Conservation (phyloP, 352 stramenopile genomes). For the Phytophthora pseudosyringae region DNA sequence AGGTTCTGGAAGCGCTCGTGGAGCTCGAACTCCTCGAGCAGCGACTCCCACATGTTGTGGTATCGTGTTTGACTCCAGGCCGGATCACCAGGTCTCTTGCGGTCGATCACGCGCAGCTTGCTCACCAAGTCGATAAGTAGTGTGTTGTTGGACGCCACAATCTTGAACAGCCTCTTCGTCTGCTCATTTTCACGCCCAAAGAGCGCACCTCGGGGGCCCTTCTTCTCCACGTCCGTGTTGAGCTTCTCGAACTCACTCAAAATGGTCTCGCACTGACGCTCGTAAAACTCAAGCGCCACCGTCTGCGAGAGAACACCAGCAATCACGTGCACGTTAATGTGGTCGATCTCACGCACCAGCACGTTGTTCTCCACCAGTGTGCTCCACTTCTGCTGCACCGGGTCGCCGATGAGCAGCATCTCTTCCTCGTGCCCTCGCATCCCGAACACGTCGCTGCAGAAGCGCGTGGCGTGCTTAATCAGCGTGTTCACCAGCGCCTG, state of each 20-base stretch:
- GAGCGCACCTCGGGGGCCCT: constrained; percentile 70
- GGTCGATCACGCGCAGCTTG: constrained; percentile 96
- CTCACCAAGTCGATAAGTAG: constrained; percentile 96
- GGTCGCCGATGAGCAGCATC: constrained; percentile 75
- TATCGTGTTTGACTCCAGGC: constrained; percentile 97
- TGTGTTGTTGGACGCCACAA: constrained; percentile 96
- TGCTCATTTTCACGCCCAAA: constrained; percentile 82
- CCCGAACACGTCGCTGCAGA: constrained; percentile 81
- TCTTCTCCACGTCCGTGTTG: constrained; percentile 89
- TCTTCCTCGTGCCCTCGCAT: constrained; percentile 83
- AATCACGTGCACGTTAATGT: constrained; percentile 93
- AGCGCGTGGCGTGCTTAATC: constrained; percentile 78
- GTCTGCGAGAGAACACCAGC: constrained; percentile 95
- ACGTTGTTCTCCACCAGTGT: constrained; percentile 87
- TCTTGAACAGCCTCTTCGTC: constrained; percentile 85
- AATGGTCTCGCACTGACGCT: constrained; percentile 95
- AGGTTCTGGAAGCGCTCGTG: constrained; percentile 96
- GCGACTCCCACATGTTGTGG: constrained; percentile 91
- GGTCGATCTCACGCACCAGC: constrained; percentile 80
- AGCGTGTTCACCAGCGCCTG: constrained; percentile 75
- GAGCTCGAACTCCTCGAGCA: constrained; percentile 94
- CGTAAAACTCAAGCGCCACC: constrained; percentile 96
- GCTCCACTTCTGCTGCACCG: constrained; percentile 77
- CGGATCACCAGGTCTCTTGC: constrained; percentile 90
- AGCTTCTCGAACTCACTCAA: constrained; percentile 95